A percentile compares a stretch with the other conserved stretches of the same genome.
Evolutionary conservation across 768 basidiomycete genomes (phyloP).

Genomic region (Panaeolus cyanescens): DNA sequence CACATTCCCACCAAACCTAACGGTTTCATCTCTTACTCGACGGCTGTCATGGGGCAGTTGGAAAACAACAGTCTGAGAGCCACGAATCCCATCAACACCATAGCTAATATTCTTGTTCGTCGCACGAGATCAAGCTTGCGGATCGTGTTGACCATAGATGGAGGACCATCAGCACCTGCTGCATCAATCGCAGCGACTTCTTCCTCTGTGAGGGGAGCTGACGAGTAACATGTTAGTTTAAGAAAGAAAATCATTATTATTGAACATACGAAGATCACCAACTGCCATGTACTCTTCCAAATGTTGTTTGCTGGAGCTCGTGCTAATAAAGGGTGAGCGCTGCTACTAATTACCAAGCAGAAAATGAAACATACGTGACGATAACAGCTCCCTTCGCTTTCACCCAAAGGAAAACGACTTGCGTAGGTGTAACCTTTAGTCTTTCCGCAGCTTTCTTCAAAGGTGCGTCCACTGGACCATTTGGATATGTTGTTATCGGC

Average conservation of each 20-base stretch:
- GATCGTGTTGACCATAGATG: background rate
- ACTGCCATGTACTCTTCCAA: constrained; percentile 69
- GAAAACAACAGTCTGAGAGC: background rate
- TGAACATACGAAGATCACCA: constrained; percentile 46
- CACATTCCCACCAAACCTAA: no score
- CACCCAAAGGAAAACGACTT: constrained; percentile 73
- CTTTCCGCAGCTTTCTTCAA: constrained; percentile 54
- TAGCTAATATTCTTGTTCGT: background rate
- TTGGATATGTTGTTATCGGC: constrained; percentile 59
- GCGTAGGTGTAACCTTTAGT: constrained; percentile 57
- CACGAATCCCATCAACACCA: background rate
- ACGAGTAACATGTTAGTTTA: background rate
- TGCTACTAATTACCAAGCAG: background rate
- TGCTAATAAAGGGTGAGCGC: constrained; percentile 34
- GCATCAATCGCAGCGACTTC: constrained; percentile 67
- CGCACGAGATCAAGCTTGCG: background rate
- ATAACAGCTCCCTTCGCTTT: constrained; percentile 65
- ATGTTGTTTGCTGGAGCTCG: constrained; percentile 59
- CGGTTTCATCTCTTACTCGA: background rate
- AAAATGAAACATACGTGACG: constrained; percentile 54
- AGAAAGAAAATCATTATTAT: constrained; percentile 1
- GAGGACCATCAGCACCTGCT: constrained; percentile 45
- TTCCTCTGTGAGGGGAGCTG: constrained; percentile 54
- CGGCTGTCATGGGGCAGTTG: background rate
- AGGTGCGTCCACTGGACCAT: constrained; percentile 64